Evolutionary conservation across 257 asterid genomes (phyloP).

Genomic region (Cordia subcordata): DNA sequence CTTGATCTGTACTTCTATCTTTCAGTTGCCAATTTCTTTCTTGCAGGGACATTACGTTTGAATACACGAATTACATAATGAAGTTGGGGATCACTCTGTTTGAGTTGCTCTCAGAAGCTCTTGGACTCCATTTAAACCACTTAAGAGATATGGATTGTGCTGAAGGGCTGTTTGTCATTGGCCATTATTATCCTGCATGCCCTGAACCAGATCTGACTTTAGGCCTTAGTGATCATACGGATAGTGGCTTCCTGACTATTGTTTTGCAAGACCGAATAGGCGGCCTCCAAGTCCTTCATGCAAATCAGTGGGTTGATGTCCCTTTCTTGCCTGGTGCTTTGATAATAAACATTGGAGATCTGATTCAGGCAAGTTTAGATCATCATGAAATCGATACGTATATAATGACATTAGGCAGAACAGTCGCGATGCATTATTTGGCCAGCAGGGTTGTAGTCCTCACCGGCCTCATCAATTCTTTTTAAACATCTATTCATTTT

Average conservation of each 20-base stretch:
- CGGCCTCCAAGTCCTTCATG: constrained; percentile 47
- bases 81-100: constrained; percentile 27
- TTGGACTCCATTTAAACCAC: constrained; percentile 28
- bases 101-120: constrained; percentile 34
- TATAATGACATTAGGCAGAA: background rate
- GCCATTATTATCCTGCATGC: constrained; percentile 49
- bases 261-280: constrained; percentile 41
- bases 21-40: background rate
- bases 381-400: background rate
- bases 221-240: constrained; percentile 27
- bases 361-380: constrained; percentile 28
- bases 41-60: constrained; percentile 24
- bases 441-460: no score
- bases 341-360: constrained; percentile 42
- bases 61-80: constrained; percentile 29
- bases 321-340: constrained; percentile 38
- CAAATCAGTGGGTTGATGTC: constrained; percentile 41
- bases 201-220: constrained; percentile 47
- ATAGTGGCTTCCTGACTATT: constrained; percentile 35
- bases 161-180: constrained; percentile 16
- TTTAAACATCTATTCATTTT: no score
- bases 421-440: no score
- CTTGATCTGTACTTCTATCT: no score
- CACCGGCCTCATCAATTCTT: no score
- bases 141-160: constrained; percentile 38